Evolutionary conservation across 164 flowering plant genomes (phyloP).

Genomic region (Santalum album): DNA sequence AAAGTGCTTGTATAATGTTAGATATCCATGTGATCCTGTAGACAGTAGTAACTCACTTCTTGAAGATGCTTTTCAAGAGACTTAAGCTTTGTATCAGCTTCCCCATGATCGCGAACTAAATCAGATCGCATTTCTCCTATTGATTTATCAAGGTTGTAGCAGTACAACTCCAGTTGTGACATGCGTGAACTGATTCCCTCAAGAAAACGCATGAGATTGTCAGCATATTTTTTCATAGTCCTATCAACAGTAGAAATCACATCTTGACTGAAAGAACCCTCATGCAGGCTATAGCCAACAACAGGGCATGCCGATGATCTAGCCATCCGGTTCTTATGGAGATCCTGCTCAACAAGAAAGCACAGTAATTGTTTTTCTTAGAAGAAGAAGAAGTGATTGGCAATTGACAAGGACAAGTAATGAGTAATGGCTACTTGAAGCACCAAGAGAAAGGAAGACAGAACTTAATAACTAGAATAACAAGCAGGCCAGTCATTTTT

Average conservation of each 20-base stretch:
- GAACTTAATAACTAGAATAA: too few relatives aligned
- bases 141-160: constrained; percentile 85
- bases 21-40: not conserved
- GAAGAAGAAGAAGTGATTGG: not conserved
- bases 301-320: constrained; percentile 41
- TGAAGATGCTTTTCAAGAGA: constrained; percentile 87
- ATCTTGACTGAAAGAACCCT: constrained; percentile 55
- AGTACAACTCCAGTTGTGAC: constrained; percentile 80
- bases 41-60: constrained; percentile 47
- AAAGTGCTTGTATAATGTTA: too few relatives aligned
- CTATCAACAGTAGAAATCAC: constrained; percentile 57
- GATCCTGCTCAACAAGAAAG: constrained; percentile 51
- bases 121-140: constrained; percentile 88
- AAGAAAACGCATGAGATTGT: constrained; percentile 77
- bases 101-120: constrained; percentile 60
- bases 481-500: too few relatives aligned
- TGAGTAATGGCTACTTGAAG: too few relatives aligned
- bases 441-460: too few relatives aligned
- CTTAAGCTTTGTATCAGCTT: constrained; percentile 69
- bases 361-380: not conserved
- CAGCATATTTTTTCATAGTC: constrained; percentile 80
- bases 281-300: constrained; percentile 46
- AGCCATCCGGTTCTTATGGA: constrained; percentile 55
- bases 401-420: too few relatives aligned
- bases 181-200: constrained; percentile 91